A percentile compares a stretch with the other conserved stretches of the same genome.
Conservation (phyloP, 192 early-diverging fungal species). For the Entophlyctis luteolus region DNA sequence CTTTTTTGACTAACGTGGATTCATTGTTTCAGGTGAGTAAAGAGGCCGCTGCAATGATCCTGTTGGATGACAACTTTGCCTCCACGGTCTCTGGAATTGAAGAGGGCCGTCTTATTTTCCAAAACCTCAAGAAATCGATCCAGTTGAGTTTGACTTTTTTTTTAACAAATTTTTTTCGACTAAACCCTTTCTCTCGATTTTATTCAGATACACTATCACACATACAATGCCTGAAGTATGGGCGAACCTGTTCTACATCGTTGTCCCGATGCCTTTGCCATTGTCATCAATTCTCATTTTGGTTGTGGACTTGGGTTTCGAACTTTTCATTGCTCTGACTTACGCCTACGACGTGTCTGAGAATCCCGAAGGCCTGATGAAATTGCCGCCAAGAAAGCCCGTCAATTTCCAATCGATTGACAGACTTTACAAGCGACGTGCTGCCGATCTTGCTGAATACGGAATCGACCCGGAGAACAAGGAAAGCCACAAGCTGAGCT, state of each 20-base stretch:
- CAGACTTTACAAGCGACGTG: slow-evolving; percentile 6
- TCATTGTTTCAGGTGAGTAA: slow-evolving; percentile 51
- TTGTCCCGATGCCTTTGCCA: slow-evolving; percentile 82
- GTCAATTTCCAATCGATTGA: slow-evolving; percentile 57
- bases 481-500: neutral
- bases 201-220: slow-evolving; percentile 45
- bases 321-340: slow-evolving; percentile 77
- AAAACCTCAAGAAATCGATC: slow-evolving; percentile 85
- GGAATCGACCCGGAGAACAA: neutral
- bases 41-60: slow-evolving; percentile 45
- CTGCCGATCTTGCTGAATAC: neutral
- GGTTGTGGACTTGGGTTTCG: slow-evolving; percentile 91
- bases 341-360: slow-evolving; percentile 87
- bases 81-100: slow-evolving; percentile 71
- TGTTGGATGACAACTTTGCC: slow-evolving; percentile 60
- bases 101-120: slow-evolving; percentile 77
- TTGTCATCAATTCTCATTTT: slow-evolving; percentile 82
- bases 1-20: slow-evolving; percentile 51
- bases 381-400: slow-evolving; percentile 78
- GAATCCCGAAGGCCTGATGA: slow-evolving; percentile 69
- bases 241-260: slow-evolving; percentile 80
- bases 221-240: slow-evolving; percentile 88
- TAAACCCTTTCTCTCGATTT: neutral
- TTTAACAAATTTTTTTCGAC: neutral
- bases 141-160: too few species aligned